Base-by-base conservation (phyloP, 2,329 filamentous ascomycete species). In the Escovopsis sp. region DNA sequence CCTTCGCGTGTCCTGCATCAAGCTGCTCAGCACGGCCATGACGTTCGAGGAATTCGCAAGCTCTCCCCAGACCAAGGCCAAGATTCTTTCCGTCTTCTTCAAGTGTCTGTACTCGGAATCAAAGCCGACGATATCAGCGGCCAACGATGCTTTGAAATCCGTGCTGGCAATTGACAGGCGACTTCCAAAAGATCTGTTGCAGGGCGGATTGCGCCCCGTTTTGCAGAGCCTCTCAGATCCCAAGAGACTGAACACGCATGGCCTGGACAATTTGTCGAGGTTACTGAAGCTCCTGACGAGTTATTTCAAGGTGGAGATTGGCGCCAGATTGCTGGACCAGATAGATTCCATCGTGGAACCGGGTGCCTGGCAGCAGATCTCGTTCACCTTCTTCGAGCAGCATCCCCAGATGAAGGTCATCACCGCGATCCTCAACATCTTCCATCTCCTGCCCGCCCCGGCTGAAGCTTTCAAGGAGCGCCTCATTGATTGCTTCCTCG, bases 301-400 rank as follows among this genome's bases (percentile, higher is more conserved):
- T 40, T 98, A 98, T 55, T 99, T 99, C 61, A 99, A 98, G 58
- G 87, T 96, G 1, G 90, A 98, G 53, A 98, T 99, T 36, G 92
- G 90, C 6, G 74, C 84, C 16, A 75, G 90, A 17, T 62, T 99
- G n/a, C 66, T 99, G 9, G 88, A 96, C 43, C 90, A 98, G 48
- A 80, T 94, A 58, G 88, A 88, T 51, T 73, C 79, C 10, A 86
- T 98, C 43, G 87, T 88, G 1, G 86, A 94, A 39, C 72, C 82
- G 3, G 69, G 66, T 35, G 70, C 76, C 12, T 63, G 96, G 45
- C 87, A 96, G 53, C 84, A 87, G 49, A 83, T 90, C 2, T 94
- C 88, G 0, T 98, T 98, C 56, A 87, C 80, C 2, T 78, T 94
- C 45, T 84, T 96, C 39, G 92, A 98, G 54, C 87, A 96, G 52